Evolutionary conservation across 352 stramenopile species (phyloP).

Genomic region (Phytopythium oedochilum): DNA sequence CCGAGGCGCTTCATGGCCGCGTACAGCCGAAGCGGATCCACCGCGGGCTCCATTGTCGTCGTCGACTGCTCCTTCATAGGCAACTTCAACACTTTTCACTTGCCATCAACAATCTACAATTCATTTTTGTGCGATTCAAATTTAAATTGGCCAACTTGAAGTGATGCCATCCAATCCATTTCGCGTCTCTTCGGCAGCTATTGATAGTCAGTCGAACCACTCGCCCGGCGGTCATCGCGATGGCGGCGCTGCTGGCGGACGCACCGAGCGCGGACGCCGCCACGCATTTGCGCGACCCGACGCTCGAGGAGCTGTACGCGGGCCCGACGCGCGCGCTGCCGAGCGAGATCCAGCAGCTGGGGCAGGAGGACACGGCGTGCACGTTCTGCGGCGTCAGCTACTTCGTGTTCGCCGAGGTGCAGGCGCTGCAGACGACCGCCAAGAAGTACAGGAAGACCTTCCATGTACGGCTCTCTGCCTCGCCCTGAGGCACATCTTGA

Average conservation of each 20-base stretch:
- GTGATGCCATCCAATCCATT: too few relatives aligned
- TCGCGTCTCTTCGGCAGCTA: too few relatives aligned
- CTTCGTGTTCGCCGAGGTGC: slow-evolving; percentile 82
- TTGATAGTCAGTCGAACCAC: too few relatives aligned
- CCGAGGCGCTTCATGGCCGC: not conserved
- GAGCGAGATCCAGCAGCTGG: slow-evolving; percentile 61
- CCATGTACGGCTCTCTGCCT: slow-evolving; percentile 40
- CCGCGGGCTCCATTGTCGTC: not conserved
- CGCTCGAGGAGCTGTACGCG: slow-evolving; percentile 66
- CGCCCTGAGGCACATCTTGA: too few relatives aligned
- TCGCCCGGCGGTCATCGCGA: too few relatives aligned
- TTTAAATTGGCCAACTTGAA: too few relatives aligned
- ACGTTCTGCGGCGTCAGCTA: slow-evolving; percentile 85
- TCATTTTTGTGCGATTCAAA: too few relatives aligned
- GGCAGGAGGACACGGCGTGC: slow-evolving; percentile 67
- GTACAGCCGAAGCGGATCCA: not conserved
- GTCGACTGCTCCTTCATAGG: too few relatives aligned
- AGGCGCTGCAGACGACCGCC: slow-evolving; percentile 60
- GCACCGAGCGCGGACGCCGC: not conserved
- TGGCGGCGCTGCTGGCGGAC: not conserved
- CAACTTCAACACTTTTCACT: not conserved
- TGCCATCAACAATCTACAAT: too few relatives aligned
- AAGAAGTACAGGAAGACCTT: slow-evolving; percentile 74
- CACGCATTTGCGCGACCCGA: slow-evolving; percentile 50
- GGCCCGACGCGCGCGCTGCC: slow-evolving; percentile 54